Evolutionary conservation across 371 early-diverging fungal species (phyloP), one percentile per base, ranked within the genome.

Genomic region (Mortierella sp.): DNA sequence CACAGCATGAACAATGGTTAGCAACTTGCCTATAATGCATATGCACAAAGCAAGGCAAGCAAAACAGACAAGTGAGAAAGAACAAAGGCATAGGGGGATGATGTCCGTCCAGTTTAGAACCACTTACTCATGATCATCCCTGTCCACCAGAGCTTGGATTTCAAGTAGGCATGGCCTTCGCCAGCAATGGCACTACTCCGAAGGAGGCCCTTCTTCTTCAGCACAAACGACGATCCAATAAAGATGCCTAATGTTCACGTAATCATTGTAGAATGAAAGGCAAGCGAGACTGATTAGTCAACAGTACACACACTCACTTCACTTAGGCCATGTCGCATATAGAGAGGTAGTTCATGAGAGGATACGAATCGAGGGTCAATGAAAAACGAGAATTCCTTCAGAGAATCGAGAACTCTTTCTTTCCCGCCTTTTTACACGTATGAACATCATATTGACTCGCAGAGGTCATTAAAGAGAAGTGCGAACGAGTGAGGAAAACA

Each of bases 201-300:
- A 63, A 96, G 79, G 9, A 98, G 90, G 13, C 97, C 99, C 80
- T 94, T 96, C 87, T 99, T 99, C 81, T 97, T 98, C 68, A 99
- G 88, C 44, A 99, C 95, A 86, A 96, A 96, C 72, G 94, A 94
- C 44, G 93, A 85, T 31, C 98, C 99, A 76, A 98, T 97, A 77
- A 98, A 95, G 44, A 92, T 43, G 58, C 95, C 95, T 89, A 92
- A n/a, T n/a, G n/a, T n/a, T n/a, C n/a, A n/a, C n/a, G n/a, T n/a
- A n/a, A n/a, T n/a, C 88, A 70, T 45, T 45, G 11, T 45, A 10
- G 2, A 45, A 10, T 14, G 14, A 45, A n/a, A n/a, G n/a, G n/a
- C n/a, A n/a, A n/a, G n/a, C n/a, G n/a, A n/a, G n/a, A n/a, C n/a
- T 22, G 55, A 55, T 55, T 55, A 55, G 55, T 31, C n/a, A n/a